Evolutionary conservation across 768 basidiomycete genomes (phyloP).

Genomic region (Leccinum obscurum): DNA sequence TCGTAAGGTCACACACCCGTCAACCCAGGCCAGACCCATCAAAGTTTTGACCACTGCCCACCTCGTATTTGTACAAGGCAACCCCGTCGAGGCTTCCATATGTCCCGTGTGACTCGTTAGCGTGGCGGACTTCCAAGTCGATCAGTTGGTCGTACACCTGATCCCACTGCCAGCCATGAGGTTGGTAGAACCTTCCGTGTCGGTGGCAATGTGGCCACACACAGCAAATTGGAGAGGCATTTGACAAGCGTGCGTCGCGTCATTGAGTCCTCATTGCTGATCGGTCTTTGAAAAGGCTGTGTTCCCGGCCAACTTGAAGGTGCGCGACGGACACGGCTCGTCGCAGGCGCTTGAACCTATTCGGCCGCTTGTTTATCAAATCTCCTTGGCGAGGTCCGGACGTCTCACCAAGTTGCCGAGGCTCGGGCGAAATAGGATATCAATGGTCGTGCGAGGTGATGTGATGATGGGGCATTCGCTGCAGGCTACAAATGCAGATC

Average conservation of each 20-base stretch:
- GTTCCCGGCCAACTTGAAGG: neutral
- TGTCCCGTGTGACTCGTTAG: neutral
- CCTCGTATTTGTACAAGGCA: neutral
- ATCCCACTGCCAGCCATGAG: neutral
- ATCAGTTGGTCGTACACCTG: neutral
- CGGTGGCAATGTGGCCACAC: neutral
- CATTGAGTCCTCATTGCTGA: neutral
- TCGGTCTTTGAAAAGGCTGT: neutral
- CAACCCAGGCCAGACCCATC: neutral
- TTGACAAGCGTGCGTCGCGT: neutral
- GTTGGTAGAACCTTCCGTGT: neutral
- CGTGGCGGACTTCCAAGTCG: neutral
- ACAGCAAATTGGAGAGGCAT: neutral
- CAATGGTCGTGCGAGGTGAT: neutral
- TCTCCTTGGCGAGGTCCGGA: neutral
- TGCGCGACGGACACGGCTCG: neutral
- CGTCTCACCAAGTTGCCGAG: neutral
- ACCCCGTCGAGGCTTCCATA: neutral
- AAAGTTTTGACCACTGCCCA: neutral
- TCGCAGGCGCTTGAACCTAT: neutral
- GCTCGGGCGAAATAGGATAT: neutral
- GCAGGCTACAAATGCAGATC: neutral
- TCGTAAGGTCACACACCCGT: neutral
- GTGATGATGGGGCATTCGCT: neutral
- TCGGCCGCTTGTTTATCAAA: neutral